These are phyloP conservation scores for Ustilago sp. DNA, from an alignment of 1,284 basidiomycete genomes.

Conservation along the genomic window DNA sequence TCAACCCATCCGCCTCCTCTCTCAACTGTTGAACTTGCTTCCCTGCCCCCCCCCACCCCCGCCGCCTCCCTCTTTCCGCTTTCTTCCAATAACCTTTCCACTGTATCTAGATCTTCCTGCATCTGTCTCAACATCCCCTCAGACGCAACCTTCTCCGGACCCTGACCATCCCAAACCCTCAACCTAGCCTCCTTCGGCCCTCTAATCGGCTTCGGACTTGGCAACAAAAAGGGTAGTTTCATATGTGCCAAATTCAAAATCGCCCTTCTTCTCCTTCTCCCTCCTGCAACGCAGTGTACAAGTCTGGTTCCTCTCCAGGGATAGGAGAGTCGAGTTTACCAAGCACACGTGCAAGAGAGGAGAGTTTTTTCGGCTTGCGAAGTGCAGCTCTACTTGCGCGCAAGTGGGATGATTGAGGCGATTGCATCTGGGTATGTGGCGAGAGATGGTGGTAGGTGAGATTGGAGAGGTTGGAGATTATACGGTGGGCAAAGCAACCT, in stretches of 20 bases:
- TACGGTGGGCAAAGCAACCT: conserved; percentile 40
- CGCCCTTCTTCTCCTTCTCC: not conserved
- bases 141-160: conserved; percentile 28
- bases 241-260: conserved; percentile 25
- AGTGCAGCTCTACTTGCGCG: not conserved
- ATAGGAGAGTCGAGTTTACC: conserved; percentile 8
- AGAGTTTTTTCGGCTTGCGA: conserved; percentile 26
- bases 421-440: conserved; percentile 63
- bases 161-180: conserved; percentile 49
- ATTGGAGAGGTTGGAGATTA: conserved; percentile 52
- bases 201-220: conserved; percentile 37
- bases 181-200: conserved; percentile 31
- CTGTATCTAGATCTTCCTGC: conserved; percentile 21
- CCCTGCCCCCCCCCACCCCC: not conserved
- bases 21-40: conserved; percentile 29
- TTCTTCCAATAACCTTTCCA: conserved; percentile 23
- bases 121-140: conserved; percentile 27
- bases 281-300: not conserved
- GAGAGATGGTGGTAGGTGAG: conserved; percentile 66
- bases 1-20: conserved; percentile 25
- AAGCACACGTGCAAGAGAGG: conserved; percentile 32
- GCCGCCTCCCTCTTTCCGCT: not conserved
- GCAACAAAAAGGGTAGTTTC: conserved; percentile 25
- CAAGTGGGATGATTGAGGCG: conserved; percentile 6
- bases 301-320: conserved; percentile 1